Conservation (phyloP, 2,329 filamentous ascomycete genomes). For the Thermothelomyces thermophilus region DNA sequence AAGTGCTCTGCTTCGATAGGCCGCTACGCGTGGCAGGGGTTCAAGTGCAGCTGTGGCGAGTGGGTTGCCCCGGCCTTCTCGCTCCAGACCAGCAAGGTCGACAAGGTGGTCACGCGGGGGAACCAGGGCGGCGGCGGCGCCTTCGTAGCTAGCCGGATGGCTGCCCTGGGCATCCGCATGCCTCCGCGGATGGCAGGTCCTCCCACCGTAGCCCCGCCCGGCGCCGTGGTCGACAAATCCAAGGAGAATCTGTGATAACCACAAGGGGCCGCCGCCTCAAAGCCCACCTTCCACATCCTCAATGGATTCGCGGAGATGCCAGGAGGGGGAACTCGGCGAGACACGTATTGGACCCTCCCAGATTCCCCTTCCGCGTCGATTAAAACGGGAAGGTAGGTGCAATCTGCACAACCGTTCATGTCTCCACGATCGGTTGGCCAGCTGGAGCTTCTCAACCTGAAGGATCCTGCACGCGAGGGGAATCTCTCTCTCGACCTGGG, state of each 20-base stretch:
- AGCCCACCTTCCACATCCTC: too few relatives aligned
- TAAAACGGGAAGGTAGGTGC: too few relatives aligned
- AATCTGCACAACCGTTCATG: too few relatives aligned
- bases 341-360: too few relatives aligned
- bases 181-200: slow-evolving; percentile 40
- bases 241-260: slow-evolving; percentile 32
- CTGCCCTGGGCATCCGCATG: slow-evolving; percentile 45
- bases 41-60: slow-evolving; percentile 81
- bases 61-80: slow-evolving; percentile 92
- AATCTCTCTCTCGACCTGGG: too few relatives aligned
- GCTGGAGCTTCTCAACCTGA: too few relatives aligned
- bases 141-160: slow-evolving; percentile 21
- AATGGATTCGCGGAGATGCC: too few relatives aligned
- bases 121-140: slow-evolving; percentile 18
- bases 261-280: too few relatives aligned
- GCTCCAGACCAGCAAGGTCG: slow-evolving; percentile 73
- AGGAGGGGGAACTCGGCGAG: too few relatives aligned
- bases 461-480: too few relatives aligned
- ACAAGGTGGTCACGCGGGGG: slow-evolving; percentile 46
- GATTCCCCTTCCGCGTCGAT: too few relatives aligned
- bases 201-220: neutral
- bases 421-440: too few relatives aligned
- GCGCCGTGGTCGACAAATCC: neutral
- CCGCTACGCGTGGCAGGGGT: slow-evolving; percentile 92
- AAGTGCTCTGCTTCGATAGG: slow-evolving; percentile 80